phyloP scores from a whole-genome alignment of 225 moss, liverwort and hornwort genomes.

The Sphagnum tenellum region DNA sequence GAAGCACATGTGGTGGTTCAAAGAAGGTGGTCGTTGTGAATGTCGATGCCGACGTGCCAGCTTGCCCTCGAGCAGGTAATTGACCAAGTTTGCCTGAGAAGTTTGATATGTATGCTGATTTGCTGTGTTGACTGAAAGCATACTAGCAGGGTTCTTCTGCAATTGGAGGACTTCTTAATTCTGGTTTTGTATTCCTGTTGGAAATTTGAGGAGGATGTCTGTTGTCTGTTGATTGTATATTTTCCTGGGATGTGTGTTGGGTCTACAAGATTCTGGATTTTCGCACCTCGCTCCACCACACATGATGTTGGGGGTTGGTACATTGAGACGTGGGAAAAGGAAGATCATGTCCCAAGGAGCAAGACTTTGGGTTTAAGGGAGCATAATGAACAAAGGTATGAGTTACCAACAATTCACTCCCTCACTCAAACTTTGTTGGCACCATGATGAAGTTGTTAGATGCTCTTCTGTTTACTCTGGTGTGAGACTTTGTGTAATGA shows the following conservation, averaged over 20 bases:
- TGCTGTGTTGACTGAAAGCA: neutral
- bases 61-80: constrained; percentile 77
- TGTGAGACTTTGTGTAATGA: too few species aligned
- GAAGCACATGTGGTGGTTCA: constrained; percentile 85
- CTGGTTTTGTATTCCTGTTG: too few species aligned
- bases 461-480: too few species aligned
- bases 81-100: neutral
- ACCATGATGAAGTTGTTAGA: too few species aligned
- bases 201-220: too few species aligned
- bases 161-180: too few species aligned
- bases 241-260: neutral
- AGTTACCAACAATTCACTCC: neutral
- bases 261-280: constrained; percentile 70
- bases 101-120: neutral
- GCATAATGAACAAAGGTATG: constrained; percentile 22
- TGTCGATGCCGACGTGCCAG: constrained; percentile 81
- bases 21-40: constrained; percentile 56
- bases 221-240: neutral
- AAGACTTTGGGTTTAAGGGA: constrained; percentile 11
- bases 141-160: too few species aligned
- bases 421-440: too few species aligned
- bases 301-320: constrained; percentile 98
- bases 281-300: constrained; percentile 79
- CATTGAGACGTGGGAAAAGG: constrained; percentile 63
- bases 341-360: constrained; percentile 11